Base-by-base conservation (phyloP, 768 basidiomycete genomes). In the Hemileccinum impolitum region DNA sequence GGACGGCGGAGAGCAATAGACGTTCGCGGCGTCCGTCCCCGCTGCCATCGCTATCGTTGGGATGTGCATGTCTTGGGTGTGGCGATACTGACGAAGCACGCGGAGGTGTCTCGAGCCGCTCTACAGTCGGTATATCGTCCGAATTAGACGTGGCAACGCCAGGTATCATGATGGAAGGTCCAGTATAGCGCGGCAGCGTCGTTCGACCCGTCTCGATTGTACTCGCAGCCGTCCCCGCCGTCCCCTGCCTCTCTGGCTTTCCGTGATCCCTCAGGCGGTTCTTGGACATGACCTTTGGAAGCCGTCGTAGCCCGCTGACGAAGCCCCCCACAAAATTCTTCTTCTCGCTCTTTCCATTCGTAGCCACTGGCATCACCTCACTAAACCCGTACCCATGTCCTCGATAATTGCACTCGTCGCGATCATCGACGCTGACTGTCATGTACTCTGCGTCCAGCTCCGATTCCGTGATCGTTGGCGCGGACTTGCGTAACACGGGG, bases 201-300 rank as follows among this genome's bases (percentile, higher is more conserved):
- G 32, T 31, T 6, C 56, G 60, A 13, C 51, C 46, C 1, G 55
- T 49, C 9, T 58, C 56, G 28, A 43, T n/a, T 36, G 49, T 43
- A n/a, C 48, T 39, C 15, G 31, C 18, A 19, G 14, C 38, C 0
- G 42, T 51, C 4, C 28, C 36, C 5, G 46, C 47, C 10, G 17
- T 41, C 5, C 49, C 57, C n/a, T 57, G 65, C 45, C 61, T 62
- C 18, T 53, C 58, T 18, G 54, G 50, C 35, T 61, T 65, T 28
- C 47, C 43, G 38, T 62, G 46, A 13, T 67, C 66, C 44, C 55
- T 59, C 37, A 67, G 26, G 38, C 66, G 61, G 5, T 51, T 43
- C 55, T 59, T 67, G 32, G 66, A 67, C 59, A 67, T 67, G 45
- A 69, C 66, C 38, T 67, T 67, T 12, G 66, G 66, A 35, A 67